Conservation (phyloP, 2,329 filamentous ascomycete genomes). For the Calonectria crousiana region DNA sequence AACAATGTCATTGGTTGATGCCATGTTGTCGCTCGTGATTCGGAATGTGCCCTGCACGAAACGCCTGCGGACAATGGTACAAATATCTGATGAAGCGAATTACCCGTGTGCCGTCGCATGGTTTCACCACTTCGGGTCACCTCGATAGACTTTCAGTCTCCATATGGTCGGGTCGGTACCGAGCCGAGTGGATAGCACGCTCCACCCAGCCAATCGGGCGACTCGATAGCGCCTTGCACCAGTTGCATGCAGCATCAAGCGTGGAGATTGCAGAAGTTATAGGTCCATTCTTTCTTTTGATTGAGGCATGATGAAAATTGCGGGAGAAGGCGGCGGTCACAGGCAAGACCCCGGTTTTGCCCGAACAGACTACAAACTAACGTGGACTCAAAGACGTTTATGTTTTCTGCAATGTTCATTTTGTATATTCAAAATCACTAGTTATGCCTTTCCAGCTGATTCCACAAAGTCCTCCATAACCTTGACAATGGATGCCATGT, state of each 20-base stretch:
- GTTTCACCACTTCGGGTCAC: background rate
- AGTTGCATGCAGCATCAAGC: background rate
- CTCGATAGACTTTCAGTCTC: too few species aligned
- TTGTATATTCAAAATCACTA: background rate
- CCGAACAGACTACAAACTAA: background rate
- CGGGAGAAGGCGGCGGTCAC: background rate
- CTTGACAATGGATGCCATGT: slow-evolving; percentile 13
- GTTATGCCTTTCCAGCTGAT: slow-evolving; percentile 14
- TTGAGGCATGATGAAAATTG: background rate
- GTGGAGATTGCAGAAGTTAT: too few species aligned
- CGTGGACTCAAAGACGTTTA: background rate
- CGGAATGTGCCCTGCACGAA: background rate
- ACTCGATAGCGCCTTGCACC: background rate
- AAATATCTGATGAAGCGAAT: background rate
- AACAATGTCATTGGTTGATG: slow-evolving; percentile 2
- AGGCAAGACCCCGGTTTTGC: background rate
- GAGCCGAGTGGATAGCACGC: background rate
- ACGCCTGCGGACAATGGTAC: background rate
- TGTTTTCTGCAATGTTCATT: background rate
- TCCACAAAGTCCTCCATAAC: slow-evolving; percentile 23
- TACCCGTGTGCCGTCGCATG: background rate
- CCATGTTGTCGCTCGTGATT: background rate
- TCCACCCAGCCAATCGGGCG: background rate
- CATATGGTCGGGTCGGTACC: background rate
- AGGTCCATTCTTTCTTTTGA: background rate